Conservation (phyloP, 345 rosid species). For the Clausena lansium region DNA sequence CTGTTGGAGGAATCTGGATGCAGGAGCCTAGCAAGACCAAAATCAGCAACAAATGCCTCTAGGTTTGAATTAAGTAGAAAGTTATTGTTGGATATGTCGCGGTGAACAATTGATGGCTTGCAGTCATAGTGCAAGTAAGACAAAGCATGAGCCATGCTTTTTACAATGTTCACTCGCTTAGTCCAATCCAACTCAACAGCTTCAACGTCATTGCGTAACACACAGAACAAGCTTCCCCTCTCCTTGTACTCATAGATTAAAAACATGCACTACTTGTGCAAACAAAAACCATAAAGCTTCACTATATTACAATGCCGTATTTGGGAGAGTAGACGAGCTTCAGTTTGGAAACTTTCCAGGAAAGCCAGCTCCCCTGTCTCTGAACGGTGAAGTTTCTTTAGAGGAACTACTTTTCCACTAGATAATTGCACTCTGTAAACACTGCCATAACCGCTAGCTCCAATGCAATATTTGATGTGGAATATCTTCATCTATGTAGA, state of each 20-base stretch:
- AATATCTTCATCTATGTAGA: no score
- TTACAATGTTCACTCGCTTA: no score
- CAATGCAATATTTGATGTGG: no score
- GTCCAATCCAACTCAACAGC: neutral
- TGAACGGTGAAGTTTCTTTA: neutral
- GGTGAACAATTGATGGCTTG: neutral
- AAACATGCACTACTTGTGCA: no score
- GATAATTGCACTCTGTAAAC: no score
- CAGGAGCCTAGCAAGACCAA: neutral
- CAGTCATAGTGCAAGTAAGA: slow-evolving; percentile 5
- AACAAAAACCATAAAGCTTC: no score
- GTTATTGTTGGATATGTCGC: slow-evolving; percentile 1
- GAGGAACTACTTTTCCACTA: no score
- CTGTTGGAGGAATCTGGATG: no score
- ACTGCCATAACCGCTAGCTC: neutral
- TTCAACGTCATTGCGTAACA: neutral
- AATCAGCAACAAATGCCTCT: neutral
- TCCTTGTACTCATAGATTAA: no score
- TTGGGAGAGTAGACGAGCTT: neutral
- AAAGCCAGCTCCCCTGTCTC: neutral
- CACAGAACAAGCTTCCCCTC: neutral
- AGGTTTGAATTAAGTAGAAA: neutral
- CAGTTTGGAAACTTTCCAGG: neutral
- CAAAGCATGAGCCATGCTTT: neutral
- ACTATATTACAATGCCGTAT: no score